A percentile compares a stretch with the other conserved stretches of the same genome.
These are phyloP conservation scores for Chrysosphaeria jannelii DNA, from an alignment of 2,329 filamentous ascomycete species.

Conservation along the genomic window DNA sequence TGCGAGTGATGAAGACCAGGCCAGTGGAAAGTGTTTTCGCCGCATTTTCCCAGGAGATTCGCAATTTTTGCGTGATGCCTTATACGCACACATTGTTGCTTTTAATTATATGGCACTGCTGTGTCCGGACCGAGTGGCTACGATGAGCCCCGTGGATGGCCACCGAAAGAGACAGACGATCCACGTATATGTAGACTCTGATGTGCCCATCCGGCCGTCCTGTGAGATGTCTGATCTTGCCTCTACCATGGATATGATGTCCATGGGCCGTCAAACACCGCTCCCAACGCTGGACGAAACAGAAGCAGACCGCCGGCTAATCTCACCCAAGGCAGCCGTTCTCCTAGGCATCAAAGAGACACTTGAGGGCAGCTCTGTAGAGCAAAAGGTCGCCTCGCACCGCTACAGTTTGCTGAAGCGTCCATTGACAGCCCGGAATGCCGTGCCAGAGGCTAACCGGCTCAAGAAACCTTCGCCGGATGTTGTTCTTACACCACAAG, in stretches of 20 bases:
- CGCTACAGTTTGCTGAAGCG: too few species aligned
- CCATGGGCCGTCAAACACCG: background rate
- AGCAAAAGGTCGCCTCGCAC: background rate
- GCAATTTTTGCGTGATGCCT: constrained; percentile 23
- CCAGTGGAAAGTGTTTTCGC: constrained; percentile 9
- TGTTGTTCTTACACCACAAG: too few species aligned
- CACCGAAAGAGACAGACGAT: constrained; percentile 3
- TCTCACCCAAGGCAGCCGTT: constrained; percentile 5
- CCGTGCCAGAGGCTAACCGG: too few species aligned
- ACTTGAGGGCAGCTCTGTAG: background rate
- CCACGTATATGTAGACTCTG: constrained; percentile 3
- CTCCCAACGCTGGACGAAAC: constrained; percentile 2
- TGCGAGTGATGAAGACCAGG: constrained; percentile 1
- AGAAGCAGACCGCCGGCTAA: constrained; percentile 6
- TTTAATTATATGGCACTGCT: constrained; percentile 23
- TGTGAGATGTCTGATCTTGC: background rate
- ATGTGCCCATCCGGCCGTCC: constrained; percentile 2
- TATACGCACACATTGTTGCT: constrained; percentile 26
- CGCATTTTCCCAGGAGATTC: constrained; percentile 21
- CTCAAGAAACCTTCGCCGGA: too few species aligned
- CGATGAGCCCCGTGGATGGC: background rate
- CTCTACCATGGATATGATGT: background rate
- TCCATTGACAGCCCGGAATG: too few species aligned
- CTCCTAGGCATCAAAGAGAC: constrained; percentile 4
- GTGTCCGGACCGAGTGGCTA: constrained; percentile 6